Evolutionary conservation across 768 basidiomycete genomes (phyloP), one percentile per base, ranked within the genome.

Genomic region (Mrakia frigida): DNA sequence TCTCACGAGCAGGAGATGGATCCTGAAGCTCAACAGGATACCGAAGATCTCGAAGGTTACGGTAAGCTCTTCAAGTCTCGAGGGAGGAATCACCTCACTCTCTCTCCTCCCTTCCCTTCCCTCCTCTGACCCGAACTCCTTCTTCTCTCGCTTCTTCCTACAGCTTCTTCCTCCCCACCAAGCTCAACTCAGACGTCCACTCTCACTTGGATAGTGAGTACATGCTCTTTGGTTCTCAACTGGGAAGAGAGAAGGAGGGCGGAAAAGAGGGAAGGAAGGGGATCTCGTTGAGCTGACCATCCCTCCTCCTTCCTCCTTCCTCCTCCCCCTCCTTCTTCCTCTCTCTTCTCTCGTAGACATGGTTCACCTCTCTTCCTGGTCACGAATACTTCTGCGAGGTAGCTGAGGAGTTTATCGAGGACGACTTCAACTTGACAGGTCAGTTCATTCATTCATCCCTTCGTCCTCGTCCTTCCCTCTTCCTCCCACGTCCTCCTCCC

Each of bases 341-440:
- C 1, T 33, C 50, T 39, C 31, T 10, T 1, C 18, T 56, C 50
- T 6, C 23, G 39, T 23, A 78, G 77, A 78, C 77, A 6, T 78
- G 77, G 77, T 78, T 78, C 73, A 74, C 73, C 37, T 74, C 73
- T 43, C 73, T 78, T 9, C 77, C 77, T 6, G 77, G 77, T 33
- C 95, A 98, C 84, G 95, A 98, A 84, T 98, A 97, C 86, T 98
- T 97, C 83, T 95, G 93, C 84, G 95, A 97, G 85, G 95, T 98
- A 67, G 90, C 93, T 76, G 95, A 97, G 82, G 97, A 99, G 83
- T 99, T 98, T 84, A 98, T 99, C 83, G 94, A 98, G 83, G 97
- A 99, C 85, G 93, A 98, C 82, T 99, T 99, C 86, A 99, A 99
- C 85, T 86, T 99, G 53, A 99, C 97, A 7, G 97, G 74, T 75